phyloP scores from a whole-genome alignment of 2,329 filamentous ascomycete genomes.

The Ophiostoma sp. region DNA sequence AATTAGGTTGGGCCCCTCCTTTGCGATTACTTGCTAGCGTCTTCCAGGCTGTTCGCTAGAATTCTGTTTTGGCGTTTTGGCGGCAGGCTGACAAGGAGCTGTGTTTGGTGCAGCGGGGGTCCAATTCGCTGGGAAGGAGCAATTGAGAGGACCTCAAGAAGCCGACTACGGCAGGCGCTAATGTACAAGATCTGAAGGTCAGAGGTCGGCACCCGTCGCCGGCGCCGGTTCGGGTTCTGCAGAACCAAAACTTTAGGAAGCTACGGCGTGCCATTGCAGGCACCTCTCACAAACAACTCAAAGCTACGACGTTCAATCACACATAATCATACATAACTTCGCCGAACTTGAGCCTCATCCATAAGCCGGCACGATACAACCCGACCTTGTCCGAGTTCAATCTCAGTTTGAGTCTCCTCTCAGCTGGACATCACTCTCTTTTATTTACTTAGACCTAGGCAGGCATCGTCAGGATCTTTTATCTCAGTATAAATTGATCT shows the following conservation, averaged over 20 bases:
- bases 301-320: not conserved
- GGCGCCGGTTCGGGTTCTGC: conserved; percentile 9
- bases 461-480: not conserved
- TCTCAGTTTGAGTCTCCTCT: not conserved
- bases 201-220: not conserved
- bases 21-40: conserved; percentile 22
- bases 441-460: not conserved
- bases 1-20: not conserved
- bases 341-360: not conserved
- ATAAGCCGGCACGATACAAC: conserved; percentile 4
- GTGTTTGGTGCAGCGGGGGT: not conserved
- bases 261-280: not conserved
- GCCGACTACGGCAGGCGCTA: conserved; percentile 4
- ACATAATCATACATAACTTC: not conserved
- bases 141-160: no score
- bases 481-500: not conserved
- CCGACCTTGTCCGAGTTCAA: not conserved
- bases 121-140: not conserved
- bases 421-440: not conserved
- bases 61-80: not conserved
- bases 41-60: conserved; percentile 25
- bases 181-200: not conserved
- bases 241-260: not conserved
- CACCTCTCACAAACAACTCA: not conserved
- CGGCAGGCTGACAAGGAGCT: not conserved